phyloP scores from a whole-genome alignment of 1,139 yeast species.

The Candida sanyaensis region DNA sequence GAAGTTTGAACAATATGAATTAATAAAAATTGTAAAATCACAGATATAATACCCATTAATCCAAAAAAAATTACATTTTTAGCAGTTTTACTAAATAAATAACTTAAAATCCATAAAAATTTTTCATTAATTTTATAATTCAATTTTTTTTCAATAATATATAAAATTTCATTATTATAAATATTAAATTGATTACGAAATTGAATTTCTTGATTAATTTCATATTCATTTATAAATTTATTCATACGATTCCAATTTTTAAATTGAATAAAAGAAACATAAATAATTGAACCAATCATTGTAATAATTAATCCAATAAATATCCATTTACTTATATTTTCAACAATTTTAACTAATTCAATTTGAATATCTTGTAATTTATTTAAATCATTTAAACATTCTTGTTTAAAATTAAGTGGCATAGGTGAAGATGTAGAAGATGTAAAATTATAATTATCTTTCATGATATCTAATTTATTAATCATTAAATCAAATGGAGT shows the following conservation, averaged over 20 bases:
- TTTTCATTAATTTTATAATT: conserved; percentile 7
- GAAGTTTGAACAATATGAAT: conserved; percentile 17
- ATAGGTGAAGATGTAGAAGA: conserved; percentile 6
- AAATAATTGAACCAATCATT: conserved; percentile 8
- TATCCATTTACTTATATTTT: conserved; percentile 9
- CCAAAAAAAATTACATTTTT: conserved; percentile 46
- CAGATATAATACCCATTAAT: conserved; percentile 47
- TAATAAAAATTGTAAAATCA: conserved; percentile 49
- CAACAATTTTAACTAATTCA: conserved; percentile 11
- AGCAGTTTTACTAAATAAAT: conserved; percentile 50
- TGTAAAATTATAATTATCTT: conserved; percentile 1
- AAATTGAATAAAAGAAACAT: conserved; percentile 11
- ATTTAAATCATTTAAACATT: conserved; percentile 11
- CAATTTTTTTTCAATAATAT: conserved; percentile 11
- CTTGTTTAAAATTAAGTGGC: conserved; percentile 11
- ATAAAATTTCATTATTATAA: conserved; percentile 11
- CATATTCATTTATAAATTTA: conserved; percentile 10
- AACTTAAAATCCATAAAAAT: conserved; percentile 49
- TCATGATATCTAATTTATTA: conserved; percentile 15
- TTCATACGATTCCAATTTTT: conserved; percentile 13
- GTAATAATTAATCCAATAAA: conserved; percentile 11
- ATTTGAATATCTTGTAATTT: conserved; percentile 9
- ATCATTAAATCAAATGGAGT: conserved; percentile 23
- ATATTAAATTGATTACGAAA: conserved; percentile 14
- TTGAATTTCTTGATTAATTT: conserved; percentile 3